Base-by-base conservation (phyloP, 768 basidiomycete genomes). In the Asterophora parasitica region DNA sequence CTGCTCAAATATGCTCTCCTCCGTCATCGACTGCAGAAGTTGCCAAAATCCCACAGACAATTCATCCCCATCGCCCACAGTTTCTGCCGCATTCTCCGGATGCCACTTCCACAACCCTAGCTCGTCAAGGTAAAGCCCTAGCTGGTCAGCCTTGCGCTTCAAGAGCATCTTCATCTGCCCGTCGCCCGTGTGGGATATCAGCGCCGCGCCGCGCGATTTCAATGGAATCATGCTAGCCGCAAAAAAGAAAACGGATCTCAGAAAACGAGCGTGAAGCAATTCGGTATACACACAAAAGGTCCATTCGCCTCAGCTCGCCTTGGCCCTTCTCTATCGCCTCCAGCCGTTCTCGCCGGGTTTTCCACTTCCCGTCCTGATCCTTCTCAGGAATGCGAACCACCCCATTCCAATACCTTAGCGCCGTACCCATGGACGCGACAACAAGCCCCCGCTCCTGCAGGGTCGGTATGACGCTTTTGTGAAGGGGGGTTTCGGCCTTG, bases 31-130 rank as follows among this genome's bases (percentile, higher is more conserved):
- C 19, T 65, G 63, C 10, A 77, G 49, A 26, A 78, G 64, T 41
- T 73, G 71, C 79, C 79, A 80, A 41, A 67, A 70, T 0, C 77
- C 76, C 11, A 34, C 13, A 5, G 41, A 26, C 15, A 16, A 16
- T 16, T 30, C 32, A 3, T 55, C 51, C 11, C 27, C 42, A 8
- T 44, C 46, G 8, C 27, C 45, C 15, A 32, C 23, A 9, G 42
- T 33, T 20, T 28, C 33, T 12, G 51, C 39, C 13, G 30, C 37
- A 10, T 48, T 31, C 9, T 40, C 50, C 10, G 50, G 15, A 11
- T 51, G 48, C 79, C 81, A 83, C 42, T 63, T 68, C 85, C 85
- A 87, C 3, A 87, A 65, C 10, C 85, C 85, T 52, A 70, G 77
- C 53, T 82, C 79, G 53, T 83, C 76, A 23, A 87, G 67, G 28